Evolutionary conservation across 179 eudicot genomes (phyloP).

Genomic region (Heliamphora pulchella): DNA sequence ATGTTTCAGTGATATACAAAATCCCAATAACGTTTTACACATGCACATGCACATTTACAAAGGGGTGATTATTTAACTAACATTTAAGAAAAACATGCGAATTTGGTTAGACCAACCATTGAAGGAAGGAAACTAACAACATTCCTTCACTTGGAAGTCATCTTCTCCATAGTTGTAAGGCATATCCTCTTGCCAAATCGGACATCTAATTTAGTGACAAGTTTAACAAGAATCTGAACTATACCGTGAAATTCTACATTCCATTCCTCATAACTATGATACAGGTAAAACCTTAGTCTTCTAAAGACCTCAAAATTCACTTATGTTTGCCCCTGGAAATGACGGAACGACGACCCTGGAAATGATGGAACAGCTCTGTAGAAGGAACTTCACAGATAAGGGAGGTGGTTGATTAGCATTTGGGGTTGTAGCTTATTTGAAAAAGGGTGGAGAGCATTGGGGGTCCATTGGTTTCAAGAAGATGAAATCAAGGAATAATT

Average conservation of each 20-base stretch:
- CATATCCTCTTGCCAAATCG: not conserved
- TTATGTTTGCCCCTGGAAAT: not conserved
- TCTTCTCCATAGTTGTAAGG: not conserved
- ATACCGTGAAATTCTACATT: not conserved
- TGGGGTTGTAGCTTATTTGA: not conserved
- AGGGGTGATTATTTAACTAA: too few species aligned
- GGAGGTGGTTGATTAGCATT: not conserved
- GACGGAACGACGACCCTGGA: not conserved
- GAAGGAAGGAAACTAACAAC: not conserved
- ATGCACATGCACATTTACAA: too few species aligned
- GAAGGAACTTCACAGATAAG: not conserved
- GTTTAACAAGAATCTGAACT: not conserved
- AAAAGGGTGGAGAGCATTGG: not conserved
- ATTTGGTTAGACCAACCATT: not conserved
- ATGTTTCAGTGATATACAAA: too few species aligned
- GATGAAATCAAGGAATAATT: not conserved
- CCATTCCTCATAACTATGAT: not conserved
- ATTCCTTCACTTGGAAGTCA: not conserved
- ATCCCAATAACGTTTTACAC: too few species aligned
- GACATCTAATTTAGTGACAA: not conserved
- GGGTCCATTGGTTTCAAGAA: slow-evolving; percentile 6
- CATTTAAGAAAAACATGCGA: too few species aligned
- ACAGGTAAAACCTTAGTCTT: not conserved
- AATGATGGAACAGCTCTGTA: not conserved
- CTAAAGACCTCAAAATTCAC: not conserved